phyloP scores from a whole-genome alignment of 2,329 filamentous ascomycete genomes.

The Lachnellula cervina region DNA sequence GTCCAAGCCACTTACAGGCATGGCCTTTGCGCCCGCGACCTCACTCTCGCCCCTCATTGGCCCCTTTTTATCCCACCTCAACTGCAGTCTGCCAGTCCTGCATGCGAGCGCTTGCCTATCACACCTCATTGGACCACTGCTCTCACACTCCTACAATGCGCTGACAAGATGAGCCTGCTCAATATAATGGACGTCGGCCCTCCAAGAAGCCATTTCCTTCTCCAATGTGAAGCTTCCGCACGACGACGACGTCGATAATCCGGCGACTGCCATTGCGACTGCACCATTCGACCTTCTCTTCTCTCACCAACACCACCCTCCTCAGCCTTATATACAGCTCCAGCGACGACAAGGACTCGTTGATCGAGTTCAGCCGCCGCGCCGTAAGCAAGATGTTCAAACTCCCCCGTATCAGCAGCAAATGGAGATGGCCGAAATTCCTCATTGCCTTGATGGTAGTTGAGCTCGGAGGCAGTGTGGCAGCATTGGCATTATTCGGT shows the following conservation, averaged over 20 bases:
- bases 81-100: constrained; percentile 10
- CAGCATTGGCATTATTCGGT: constrained; percentile 64
- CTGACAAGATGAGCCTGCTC: constrained; percentile 4
- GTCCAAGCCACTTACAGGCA: not conserved
- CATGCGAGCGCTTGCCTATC: constrained; percentile 18
- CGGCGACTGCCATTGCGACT: constrained; percentile 8
- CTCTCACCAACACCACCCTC: not conserved
- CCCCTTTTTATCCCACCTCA: not conserved
- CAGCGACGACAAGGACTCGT: constrained; percentile 3
- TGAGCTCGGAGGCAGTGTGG: constrained; percentile 62
- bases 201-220: constrained; percentile 10
- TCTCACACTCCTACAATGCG: constrained; percentile 5
- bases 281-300: constrained; percentile 1
- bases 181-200: constrained; percentile 15
- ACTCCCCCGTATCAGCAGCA: constrained; percentile 19
- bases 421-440: constrained; percentile 44
- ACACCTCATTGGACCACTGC: constrained; percentile 1
- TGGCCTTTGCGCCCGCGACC: not conserved
- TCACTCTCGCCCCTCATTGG: not conserved
- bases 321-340: not conserved
- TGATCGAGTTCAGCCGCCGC: constrained; percentile 10
- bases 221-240: constrained; percentile 13
- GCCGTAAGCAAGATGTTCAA: constrained; percentile 9
- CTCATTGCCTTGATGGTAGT: constrained; percentile 53
- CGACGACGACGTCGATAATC: constrained; percentile 11